Conservation (phyloP, 148 eudicot species). For the Silene uniflora region DNA sequence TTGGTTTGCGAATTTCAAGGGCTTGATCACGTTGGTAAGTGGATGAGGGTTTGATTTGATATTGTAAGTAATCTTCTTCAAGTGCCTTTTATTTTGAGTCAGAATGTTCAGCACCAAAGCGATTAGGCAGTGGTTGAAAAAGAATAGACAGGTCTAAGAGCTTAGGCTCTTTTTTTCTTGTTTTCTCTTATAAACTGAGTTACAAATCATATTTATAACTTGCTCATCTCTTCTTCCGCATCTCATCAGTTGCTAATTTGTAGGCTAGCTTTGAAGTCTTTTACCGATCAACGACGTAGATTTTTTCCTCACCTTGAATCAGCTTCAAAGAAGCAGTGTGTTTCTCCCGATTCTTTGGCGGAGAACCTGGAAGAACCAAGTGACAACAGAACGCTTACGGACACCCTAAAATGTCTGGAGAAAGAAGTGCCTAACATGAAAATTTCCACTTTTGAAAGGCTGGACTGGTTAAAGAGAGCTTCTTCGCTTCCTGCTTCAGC, state of each 20-base stretch:
- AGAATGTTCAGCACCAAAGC: too few relatives aligned
- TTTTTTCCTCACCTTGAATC: constrained; percentile 85
- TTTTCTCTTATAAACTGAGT: background rate
- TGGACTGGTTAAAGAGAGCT: constrained; percentile 86
- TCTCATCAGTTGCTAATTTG: constrained; percentile 13
- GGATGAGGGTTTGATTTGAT: too few relatives aligned
- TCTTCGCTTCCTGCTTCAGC: constrained; percentile 52
- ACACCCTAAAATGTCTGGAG: constrained; percentile 47
- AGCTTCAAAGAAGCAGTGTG: constrained; percentile 57
- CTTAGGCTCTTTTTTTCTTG: background rate
- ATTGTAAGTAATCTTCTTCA: too few relatives aligned
- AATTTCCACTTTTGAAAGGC: constrained; percentile 55
- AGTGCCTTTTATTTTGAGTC: too few relatives aligned
- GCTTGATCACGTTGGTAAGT: too few relatives aligned
- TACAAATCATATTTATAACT: background rate
- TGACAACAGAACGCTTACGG: constrained; percentile 45
- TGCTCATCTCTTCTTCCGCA: constrained; percentile 5
- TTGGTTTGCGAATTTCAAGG: too few relatives aligned
- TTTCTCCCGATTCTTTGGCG: constrained; percentile 31
- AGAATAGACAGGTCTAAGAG: too few relatives aligned
- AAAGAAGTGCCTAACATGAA: constrained; percentile 62
- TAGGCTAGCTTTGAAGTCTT: constrained; percentile 94
- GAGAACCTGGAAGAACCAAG: constrained; percentile 54
- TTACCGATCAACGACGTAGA: constrained; percentile 76
- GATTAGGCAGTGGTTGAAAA: too few relatives aligned